Percentiles rank a stretch among this genome's conserved stretches.
phyloP scores from a whole-genome alignment of 495 filamentous ascomycete genomes.

The Xylaria grammica region DNA sequence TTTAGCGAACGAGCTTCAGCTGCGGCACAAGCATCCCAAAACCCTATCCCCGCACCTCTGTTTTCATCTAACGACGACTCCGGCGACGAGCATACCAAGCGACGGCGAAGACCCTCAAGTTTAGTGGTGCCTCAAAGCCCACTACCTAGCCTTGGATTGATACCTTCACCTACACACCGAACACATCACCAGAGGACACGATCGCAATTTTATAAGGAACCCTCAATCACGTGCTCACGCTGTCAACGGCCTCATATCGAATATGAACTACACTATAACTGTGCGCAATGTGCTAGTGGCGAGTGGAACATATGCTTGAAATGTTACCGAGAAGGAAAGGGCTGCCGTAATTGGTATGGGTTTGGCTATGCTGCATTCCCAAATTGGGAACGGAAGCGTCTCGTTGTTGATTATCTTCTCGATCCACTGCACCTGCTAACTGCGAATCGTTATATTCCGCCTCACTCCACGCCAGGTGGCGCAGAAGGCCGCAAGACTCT shows the following conservation, averaged over 20 bases:
- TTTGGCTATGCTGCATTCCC: constrained; percentile 69
- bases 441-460: constrained; percentile 69
- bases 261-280: constrained; percentile 82
- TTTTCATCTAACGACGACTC: constrained; percentile 33
- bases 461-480: constrained; percentile 50
- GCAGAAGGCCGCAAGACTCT: constrained; percentile 56
- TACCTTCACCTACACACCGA: constrained; percentile 32
- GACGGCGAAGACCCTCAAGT: constrained; percentile 31
- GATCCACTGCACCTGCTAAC: constrained; percentile 69
- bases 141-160: constrained; percentile 37
- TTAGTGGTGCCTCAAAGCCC: constrained; percentile 31
- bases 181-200: constrained; percentile 37
- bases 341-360: constrained; percentile 80
- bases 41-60: constrained; percentile 19
- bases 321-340: constrained; percentile 75
- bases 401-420: constrained; percentile 32
- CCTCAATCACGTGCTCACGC: constrained; percentile 70
- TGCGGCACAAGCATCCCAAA: constrained; percentile 23
- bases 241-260: constrained; percentile 73
- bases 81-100: constrained; percentile 24
- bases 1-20: constrained; percentile 35
- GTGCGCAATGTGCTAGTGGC: constrained; percentile 68
- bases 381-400: constrained; percentile 55
- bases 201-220: constrained; percentile 65
- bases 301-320: constrained; percentile 75